Evolutionary conservation across 2,329 filamentous ascomycete species (phyloP).

Genomic region (Diaporthe eres): DNA sequence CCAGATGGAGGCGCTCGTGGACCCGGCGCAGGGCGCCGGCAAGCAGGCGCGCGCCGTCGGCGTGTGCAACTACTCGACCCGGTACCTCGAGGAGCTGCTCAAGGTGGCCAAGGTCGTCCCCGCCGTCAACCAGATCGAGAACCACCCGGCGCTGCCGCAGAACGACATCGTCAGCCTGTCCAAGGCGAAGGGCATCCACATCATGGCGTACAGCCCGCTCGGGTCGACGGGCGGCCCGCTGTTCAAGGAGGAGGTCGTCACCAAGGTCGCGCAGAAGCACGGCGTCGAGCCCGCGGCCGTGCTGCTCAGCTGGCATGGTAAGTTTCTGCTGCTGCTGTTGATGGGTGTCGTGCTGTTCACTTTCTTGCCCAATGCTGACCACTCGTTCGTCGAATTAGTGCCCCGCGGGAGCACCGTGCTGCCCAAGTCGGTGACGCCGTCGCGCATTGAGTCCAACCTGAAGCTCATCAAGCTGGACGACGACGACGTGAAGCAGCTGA

Average conservation of each 20-base stretch:
- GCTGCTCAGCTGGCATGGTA: slow-evolving; percentile 80
- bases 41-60: slow-evolving; percentile 67
- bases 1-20: slow-evolving; percentile 77
- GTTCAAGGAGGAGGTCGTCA: slow-evolving; percentile 72
- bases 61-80: slow-evolving; percentile 71
- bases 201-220: slow-evolving; percentile 80
- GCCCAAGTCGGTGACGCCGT: slow-evolving; percentile 78
- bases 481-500: slow-evolving; percentile 71
- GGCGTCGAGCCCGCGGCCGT: slow-evolving; percentile 73
- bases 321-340: slow-evolving; percentile 48
- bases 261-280: slow-evolving; percentile 76
- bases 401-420: slow-evolving; percentile 79
- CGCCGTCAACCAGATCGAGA: slow-evolving; percentile 81
- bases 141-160: slow-evolving; percentile 79
- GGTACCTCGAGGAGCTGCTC: slow-evolving; percentile 69
- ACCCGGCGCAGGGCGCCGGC: slow-evolving; percentile 57
- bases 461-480: slow-evolving; percentile 75
- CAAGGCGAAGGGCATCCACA: slow-evolving; percentile 76
- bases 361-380: not conserved
- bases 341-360: not conserved
- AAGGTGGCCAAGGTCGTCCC: slow-evolving; percentile 67
- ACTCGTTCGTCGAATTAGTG: slow-evolving; percentile 58
- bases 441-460: slow-evolving; percentile 79
- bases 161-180: slow-evolving; percentile 80
- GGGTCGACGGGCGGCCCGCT: slow-evolving; percentile 76